Base-by-base conservation (phyloP, 1,284 basidiomycete genomes). In the Ganoderma multipileum region DNA sequence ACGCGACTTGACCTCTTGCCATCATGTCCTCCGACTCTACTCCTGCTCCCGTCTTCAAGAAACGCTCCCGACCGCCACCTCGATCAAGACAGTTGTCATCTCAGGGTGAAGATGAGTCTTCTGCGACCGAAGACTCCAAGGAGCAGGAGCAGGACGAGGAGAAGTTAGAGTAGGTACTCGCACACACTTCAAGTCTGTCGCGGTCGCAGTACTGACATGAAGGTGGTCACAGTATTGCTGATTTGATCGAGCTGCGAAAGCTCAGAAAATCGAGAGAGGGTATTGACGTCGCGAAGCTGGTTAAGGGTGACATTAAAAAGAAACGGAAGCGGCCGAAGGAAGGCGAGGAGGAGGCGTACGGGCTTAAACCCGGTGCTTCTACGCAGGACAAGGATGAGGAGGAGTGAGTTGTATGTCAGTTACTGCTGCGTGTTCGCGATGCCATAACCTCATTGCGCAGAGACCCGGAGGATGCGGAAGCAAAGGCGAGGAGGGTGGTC, bases 281-380 rank as follows among this genome's bases (percentile, higher is more conserved):
- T 0, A 98, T 99, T 69, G 95, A 98, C 74, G 86, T 91, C 0
- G 84, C 91, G 36, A 95, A 92, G 75, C 84, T 99, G 30, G 95
- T 92, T 77, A 90, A 92, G 67, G 97, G 97, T 1, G 95, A 96
- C 75, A 82, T 79, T 7, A 92, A 90, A 81, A 92, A 89, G 84
- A 90, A 85, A 79, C 88, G 87, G 79, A 90, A 88, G 76, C 83
- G 84, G 71, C 81, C 81, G 42, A 77, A 79, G 62, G 85, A 88
- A 68, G 86, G 87, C 30, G 85, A 85, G 57, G 84, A 85, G 64
- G 81, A 78, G 64, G 75, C 81, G 62, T 90, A 88, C 58, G 93
- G 92, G 0, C 76, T 94, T 77, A 84, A 76, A 72, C 85, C 83
- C 39, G 86, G 85, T 44, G 83, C 79, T 36, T 79, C 71, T 20